Evolutionary conservation across 495 filamentous ascomycete genomes (phyloP), one percentile per base, ranked within the genome.

Genomic region (Beverwykella pulmonaria): DNA sequence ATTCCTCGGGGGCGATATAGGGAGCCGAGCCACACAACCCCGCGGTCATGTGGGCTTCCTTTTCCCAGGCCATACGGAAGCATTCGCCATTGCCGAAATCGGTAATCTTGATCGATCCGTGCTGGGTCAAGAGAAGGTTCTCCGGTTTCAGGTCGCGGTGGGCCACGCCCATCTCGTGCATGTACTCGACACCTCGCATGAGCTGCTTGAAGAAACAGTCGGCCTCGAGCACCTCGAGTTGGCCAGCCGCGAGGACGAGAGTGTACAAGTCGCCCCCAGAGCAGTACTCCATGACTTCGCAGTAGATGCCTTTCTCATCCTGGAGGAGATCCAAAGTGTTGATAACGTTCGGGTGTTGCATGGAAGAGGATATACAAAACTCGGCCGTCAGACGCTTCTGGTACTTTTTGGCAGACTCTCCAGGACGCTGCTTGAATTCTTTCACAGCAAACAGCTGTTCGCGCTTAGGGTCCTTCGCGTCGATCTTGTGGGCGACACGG

Each of bases 131-230:
- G 0, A 99, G 86, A 19, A 99, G 83, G 70, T 99, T 98, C 78
- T 99, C 94, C 26, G 94, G 94, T 78, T 99, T 99, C 30, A 99
- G 79, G 73, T 99, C 94, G 68, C 94, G 90, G 76, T 99, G 94
- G 9, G 94, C 93, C 39, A 99, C 94, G 23, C 94, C 94, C 94
- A 99, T 99, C 73, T 98, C 94, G 77, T 99, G 94, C 86, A 99
- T 92, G 77, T 99, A 99, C 76, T 98, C 93, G 47, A 99, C 95
- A 30, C 95, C 94, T 53, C 95, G 92, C 95, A 99, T 98, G 71
- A 99, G 85, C 77, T 99, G 94, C 80, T 98, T 96, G 83, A 99
- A 99, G 76, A 92, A 96, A 79, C 94, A 99, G 77, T 99, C 94
- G 27, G 94, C 94, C 76, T 99, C 94, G 44, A 83, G 76, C 60